Conservation (phyloP, 176 grass and related monocot species). For the Phoenix dactylifera region DNA sequence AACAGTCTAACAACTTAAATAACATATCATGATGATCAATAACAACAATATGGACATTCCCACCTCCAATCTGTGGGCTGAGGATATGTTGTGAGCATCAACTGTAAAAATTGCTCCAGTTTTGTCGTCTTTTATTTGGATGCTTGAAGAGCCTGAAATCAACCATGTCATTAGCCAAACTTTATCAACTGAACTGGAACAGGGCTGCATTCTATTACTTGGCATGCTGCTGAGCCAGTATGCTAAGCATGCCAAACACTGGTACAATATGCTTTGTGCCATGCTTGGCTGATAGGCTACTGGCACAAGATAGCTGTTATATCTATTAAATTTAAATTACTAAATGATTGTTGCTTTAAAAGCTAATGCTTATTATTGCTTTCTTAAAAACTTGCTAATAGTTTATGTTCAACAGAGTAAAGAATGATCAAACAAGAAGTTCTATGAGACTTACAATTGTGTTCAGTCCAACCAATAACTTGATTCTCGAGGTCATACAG, state of each 20-base stretch:
- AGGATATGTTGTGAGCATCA: constrained; percentile 49
- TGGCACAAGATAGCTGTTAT: too few species aligned
- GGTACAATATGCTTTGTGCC: too few species aligned
- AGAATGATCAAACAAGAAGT: neutral
- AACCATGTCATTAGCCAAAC: neutral
- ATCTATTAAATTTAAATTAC: too few species aligned
- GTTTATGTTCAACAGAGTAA: neutral
- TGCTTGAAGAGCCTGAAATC: constrained; percentile 84
- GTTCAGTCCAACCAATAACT: constrained; percentile 78
- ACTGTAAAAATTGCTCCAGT: constrained; percentile 42
- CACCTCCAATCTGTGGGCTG: constrained; percentile 43
- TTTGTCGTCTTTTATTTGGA: constrained; percentile 68
- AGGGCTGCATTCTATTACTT: too few species aligned
- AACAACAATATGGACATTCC: constrained; percentile 30
- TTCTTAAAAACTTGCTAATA: neutral
- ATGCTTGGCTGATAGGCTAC: too few species aligned
- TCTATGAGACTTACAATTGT: constrained; percentile 72
- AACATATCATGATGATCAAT: constrained; percentile 28
- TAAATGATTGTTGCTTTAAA: too few species aligned
- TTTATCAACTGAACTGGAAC: too few species aligned
- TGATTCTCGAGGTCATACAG: constrained; percentile 94
- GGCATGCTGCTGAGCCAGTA: too few species aligned
- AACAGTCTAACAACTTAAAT: constrained; percentile 7
- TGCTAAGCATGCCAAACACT: too few species aligned
- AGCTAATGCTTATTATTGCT: too few species aligned